A percentile compares a stretch with the other conserved stretches of the same genome.
These are phyloP conservation scores for Phytophthora sojae DNA, from an alignment of 352 stramenopile species.

Conservation along the genomic window DNA sequence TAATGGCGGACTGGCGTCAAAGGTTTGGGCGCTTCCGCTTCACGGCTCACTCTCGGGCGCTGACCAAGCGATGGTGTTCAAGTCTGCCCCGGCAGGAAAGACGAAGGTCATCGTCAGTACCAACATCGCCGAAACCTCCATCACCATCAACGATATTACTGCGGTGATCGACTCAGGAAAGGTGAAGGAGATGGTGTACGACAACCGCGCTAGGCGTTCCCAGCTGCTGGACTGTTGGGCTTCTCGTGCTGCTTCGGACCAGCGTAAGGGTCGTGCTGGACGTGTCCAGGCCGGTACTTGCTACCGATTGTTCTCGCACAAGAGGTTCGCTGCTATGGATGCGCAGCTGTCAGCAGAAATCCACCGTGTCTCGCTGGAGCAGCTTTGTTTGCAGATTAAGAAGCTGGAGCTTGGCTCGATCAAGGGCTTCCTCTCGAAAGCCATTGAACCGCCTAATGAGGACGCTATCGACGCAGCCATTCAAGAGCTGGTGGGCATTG, in stretches of 20 bases:
- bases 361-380: slow-evolving; percentile 86
- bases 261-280: slow-evolving; percentile 85
- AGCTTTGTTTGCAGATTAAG: slow-evolving; percentile 90
- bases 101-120: slow-evolving; percentile 90
- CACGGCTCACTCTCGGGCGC: slow-evolving; percentile 77
- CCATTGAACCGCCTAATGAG: slow-evolving; percentile 93
- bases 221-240: slow-evolving; percentile 87
- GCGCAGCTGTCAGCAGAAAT: slow-evolving; percentile 88
- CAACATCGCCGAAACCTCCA: slow-evolving; percentile 92
- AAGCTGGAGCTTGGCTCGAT: slow-evolving; percentile 83
- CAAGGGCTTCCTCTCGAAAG: slow-evolving; percentile 73
- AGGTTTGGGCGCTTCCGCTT: slow-evolving; percentile 75
- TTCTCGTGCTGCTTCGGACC: slow-evolving; percentile 80
- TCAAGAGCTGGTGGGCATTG: slow-evolving; percentile 90
- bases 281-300: slow-evolving; percentile 82
- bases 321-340: slow-evolving; percentile 68
- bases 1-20: slow-evolving; percentile 42
- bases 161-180: slow-evolving; percentile 88
- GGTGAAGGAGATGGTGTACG: slow-evolving; percentile 92
- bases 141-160: slow-evolving; percentile 91
- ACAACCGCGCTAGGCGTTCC: slow-evolving; percentile 69
- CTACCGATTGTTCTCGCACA: slow-evolving; percentile 80
- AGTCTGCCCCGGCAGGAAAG: slow-evolving; percentile 61
- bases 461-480: slow-evolving; percentile 93
- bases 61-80: slow-evolving; percentile 83